A percentile compares a stretch with the other conserved stretches of the same genome.
These are phyloP conservation scores for Cordyceps javanica DNA, from an alignment of 2,329 filamentous ascomycete species.

Conservation along the genomic window DNA sequence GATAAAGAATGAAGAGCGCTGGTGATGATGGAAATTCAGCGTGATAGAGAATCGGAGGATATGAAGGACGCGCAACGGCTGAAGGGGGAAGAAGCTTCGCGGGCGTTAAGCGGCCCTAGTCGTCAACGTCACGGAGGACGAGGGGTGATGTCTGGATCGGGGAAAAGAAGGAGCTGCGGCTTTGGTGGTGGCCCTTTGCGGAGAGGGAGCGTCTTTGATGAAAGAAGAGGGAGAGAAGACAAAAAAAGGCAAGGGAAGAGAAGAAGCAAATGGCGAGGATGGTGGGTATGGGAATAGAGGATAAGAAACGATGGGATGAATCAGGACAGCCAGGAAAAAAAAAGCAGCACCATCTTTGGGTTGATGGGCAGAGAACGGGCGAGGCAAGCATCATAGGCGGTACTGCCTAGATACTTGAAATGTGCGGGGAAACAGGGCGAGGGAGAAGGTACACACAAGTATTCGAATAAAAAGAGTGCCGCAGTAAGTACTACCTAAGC, in stretches of 20 bases:
- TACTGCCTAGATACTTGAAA: not conserved
- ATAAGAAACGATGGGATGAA: slow-evolving; percentile 2
- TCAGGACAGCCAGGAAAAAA: slow-evolving; percentile 1
- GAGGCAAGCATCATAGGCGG: not conserved
- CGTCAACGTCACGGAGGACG: slow-evolving; percentile 5
- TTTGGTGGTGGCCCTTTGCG: not conserved
- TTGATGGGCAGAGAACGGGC: not conserved
- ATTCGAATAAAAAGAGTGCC: too few species aligned
- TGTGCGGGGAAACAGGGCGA: not conserved
- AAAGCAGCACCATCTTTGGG: slow-evolving; percentile 1
- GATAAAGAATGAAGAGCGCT: not conserved
- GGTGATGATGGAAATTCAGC: not conserved
- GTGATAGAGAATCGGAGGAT: not conserved
- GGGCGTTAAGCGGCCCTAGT: not conserved
- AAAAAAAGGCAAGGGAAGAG: not conserved
- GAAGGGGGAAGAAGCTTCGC: not conserved
- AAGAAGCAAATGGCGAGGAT: slow-evolving; percentile 1
- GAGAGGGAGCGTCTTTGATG: not conserved
- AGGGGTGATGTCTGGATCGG: not conserved
- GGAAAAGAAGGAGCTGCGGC: not conserved
- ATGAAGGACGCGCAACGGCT: not conserved
- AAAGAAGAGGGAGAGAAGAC: not conserved
- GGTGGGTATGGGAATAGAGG: slow-evolving; percentile 8
- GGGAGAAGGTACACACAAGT: not conserved
- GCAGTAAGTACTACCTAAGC: not conserved